A percentile compares a stretch with the other conserved stretches of the same genome.
Evolutionary conservation across 495 filamentous ascomycete genomes (phyloP).

Genomic region (Parathielavia hyrcaniae): DNA sequence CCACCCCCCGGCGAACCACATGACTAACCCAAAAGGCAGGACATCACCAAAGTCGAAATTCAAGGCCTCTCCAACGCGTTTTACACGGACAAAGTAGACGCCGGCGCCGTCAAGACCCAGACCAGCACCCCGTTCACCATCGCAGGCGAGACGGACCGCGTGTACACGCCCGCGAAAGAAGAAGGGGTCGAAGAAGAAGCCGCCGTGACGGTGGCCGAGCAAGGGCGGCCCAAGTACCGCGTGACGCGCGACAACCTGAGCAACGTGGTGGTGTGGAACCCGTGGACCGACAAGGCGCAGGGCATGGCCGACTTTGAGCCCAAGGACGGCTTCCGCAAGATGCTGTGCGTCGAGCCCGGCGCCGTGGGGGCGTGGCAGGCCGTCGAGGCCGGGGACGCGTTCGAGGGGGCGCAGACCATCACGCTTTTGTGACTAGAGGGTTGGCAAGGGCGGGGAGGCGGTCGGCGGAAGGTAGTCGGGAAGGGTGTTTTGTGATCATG

Average conservation of each 20-base stretch:
- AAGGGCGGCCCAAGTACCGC: conserved; percentile 57
- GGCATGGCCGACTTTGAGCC: conserved; percentile 84
- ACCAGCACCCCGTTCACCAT: conserved; percentile 47
- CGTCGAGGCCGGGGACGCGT: conserved; percentile 78
- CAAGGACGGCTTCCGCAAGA: conserved; percentile 79
- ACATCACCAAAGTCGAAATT: conserved; percentile 64
- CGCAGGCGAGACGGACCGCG: conserved; percentile 73
- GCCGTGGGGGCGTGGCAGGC: conserved; percentile 73
- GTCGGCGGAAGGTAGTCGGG: background rate
- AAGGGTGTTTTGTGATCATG: conserved; percentile 11
- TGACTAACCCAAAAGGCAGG: conserved; percentile 43
- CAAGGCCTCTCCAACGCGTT: conserved; percentile 63
- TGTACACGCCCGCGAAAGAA: conserved; percentile 43
- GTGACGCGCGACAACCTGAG: conserved; percentile 72
- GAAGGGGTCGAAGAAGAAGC: too few relatives aligned
- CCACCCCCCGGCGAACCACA: too few relatives aligned
- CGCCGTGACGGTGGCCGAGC: conserved; percentile 53
- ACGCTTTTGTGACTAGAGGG: conserved; percentile 14
- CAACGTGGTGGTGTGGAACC: conserved; percentile 96
- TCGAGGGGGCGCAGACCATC: conserved; percentile 84
- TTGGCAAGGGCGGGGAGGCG: background rate
- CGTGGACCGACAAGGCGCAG: conserved; percentile 77
- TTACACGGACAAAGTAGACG: conserved; percentile 77
- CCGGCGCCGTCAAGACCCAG: conserved; percentile 51
- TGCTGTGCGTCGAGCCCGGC: conserved; percentile 92